These are phyloP conservation scores for Trypanosoma vivax DNA, from an alignment of 208 protist species.

Conservation along the genomic window DNA sequence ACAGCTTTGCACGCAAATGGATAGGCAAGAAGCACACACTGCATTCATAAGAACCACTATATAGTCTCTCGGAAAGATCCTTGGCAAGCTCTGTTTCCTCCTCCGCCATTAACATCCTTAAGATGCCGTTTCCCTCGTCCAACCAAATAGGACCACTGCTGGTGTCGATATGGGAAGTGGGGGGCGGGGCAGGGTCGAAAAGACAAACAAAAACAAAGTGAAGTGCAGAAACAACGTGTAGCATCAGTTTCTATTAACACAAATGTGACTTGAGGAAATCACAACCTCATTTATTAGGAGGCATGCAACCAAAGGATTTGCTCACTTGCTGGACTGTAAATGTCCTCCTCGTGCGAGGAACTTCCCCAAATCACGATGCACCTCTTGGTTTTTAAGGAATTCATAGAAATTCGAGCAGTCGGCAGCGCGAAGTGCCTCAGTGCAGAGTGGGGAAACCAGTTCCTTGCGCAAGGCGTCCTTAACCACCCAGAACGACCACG, in stretches of 20 bases:
- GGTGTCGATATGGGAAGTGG: no score
- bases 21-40: slow-evolving; percentile 59
- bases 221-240: no score
- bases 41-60: slow-evolving; percentile 55
- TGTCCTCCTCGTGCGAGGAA: no score
- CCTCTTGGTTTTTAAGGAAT: slow-evolving; percentile 41
- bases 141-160: no score
- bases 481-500: slow-evolving; percentile 55
- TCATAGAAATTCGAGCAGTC: slow-evolving; percentile 53
- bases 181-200: slow-evolving; percentile 10
- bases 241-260: no score
- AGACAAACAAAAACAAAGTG: slow-evolving; percentile 14
- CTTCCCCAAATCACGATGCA: slow-evolving; percentile 20
- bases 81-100: slow-evolving; percentile 13
- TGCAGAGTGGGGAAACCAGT: slow-evolving; percentile 47
- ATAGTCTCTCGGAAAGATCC: slow-evolving; percentile 43
- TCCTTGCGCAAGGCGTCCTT: slow-evolving; percentile 44
- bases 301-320: no score
- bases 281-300: no score
- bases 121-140: neutral
- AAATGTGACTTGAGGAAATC: no score
- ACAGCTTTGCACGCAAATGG: slow-evolving; percentile 37
- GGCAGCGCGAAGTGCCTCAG: slow-evolving; percentile 34
- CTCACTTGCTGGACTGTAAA: slow-evolving; percentile 1
- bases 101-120: neutral